Conservation (phyloP, 495 filamentous ascomycete genomes). For the Daldinia caldariorum region DNA sequence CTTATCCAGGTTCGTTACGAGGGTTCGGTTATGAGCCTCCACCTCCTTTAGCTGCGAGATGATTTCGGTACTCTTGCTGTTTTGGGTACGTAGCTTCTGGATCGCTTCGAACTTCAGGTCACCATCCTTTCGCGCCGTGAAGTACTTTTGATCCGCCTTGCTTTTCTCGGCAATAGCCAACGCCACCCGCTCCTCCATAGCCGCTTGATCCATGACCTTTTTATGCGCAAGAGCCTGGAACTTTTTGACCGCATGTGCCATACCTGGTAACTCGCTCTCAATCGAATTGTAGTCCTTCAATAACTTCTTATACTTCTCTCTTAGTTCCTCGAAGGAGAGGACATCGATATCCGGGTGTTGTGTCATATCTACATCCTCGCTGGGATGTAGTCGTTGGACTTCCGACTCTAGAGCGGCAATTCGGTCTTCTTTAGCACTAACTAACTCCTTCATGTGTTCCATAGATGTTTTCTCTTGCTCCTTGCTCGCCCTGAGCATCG, state of each 20-base stretch:
- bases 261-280: conserved; percentile 83
- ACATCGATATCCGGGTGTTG: conserved; percentile 61
- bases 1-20: conserved; percentile 89
- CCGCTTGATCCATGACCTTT: conserved; percentile 79
- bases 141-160: conserved; percentile 98
- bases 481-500: conserved; percentile 80
- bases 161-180: conserved; percentile 85
- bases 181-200: conserved; percentile 80
- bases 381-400: conserved; percentile 71
- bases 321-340: conserved; percentile 73
- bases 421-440: conserved; percentile 75
- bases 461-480: conserved; percentile 75
- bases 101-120: conserved; percentile 82
- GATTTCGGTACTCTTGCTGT: conserved; percentile 90
- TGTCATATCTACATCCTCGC: conserved; percentile 54
- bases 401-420: conserved; percentile 85
- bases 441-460: conserved; percentile 79
- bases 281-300: conserved; percentile 83
- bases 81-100: conserved; percentile 78
- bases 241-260: conserved; percentile 89
- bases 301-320: conserved; percentile 73
- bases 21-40: conserved; percentile 66
- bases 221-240: conserved; percentile 82
- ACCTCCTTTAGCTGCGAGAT: conserved; percentile 92
- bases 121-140: conserved; percentile 91